Evolutionary conservation across 108 stramenopile genomes (phyloP).

Genomic region (Aurantiochytrium sp.): DNA sequence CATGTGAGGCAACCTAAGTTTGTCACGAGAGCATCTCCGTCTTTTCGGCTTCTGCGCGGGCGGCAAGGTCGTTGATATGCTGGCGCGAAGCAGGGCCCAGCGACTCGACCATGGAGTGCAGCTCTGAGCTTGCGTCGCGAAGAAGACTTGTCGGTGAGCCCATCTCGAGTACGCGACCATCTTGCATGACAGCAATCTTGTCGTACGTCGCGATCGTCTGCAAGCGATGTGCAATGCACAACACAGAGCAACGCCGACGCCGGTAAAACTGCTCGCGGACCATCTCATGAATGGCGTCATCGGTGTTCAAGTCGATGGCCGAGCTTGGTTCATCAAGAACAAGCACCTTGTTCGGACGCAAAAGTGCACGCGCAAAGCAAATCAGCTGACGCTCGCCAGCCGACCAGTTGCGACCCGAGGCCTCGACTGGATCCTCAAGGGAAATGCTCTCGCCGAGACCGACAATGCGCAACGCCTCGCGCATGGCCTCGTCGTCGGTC

Average conservation of each 20-base stretch:
- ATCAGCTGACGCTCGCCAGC: slow-evolving; percentile 49
- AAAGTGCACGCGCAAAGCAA: slow-evolving; percentile 50
- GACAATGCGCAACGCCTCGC: slow-evolving; percentile 44
- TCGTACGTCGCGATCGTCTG: too few species aligned
- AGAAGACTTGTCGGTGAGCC: slow-evolving; percentile 57
- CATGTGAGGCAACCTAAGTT: too few species aligned
- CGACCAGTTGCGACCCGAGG: slow-evolving; percentile 42
- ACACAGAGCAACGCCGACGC: slow-evolving; percentile 55
- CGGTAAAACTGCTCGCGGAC: slow-evolving; percentile 56
- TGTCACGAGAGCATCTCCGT: background rate
- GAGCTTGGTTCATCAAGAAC: slow-evolving; percentile 55
- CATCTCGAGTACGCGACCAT: slow-evolving; percentile 75
- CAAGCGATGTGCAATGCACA: slow-evolving; percentile 69
- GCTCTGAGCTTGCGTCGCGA: background rate
- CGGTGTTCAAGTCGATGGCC: slow-evolving; percentile 39
- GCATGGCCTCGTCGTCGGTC: slow-evolving; percentile 32
- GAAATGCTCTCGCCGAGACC: background rate
- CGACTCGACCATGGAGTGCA: background rate
- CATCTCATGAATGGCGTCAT: slow-evolving; percentile 63
- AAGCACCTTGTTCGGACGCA: slow-evolving; percentile 33
- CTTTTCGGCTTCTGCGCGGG: background rate
- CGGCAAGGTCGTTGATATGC: background rate
- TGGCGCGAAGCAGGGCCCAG: background rate
- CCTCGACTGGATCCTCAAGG: slow-evolving; percentile 25
- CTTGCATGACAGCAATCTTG: slow-evolving; percentile 62